Evolutionary conservation across 306 rosid species (phyloP), one percentile per base, ranked within the genome.

Genomic region (Cucurbita moschata): DNA sequence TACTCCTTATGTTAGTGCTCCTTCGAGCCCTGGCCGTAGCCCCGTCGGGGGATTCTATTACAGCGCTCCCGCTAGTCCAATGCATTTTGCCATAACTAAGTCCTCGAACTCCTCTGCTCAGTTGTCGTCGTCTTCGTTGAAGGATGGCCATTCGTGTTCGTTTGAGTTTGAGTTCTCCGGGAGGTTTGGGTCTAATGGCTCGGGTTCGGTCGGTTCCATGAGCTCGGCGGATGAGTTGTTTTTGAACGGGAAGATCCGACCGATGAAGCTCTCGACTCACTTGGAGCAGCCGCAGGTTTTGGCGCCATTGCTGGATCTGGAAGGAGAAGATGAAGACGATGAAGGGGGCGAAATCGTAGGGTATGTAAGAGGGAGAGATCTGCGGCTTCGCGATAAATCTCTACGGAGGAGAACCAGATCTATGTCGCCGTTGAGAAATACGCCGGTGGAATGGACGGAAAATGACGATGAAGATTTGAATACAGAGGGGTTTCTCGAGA

Each of bases 31-130:
- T 6, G 96, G 96, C 47, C 90, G 92, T 0, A 86, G 83, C 10
- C 81, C 87, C 8, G 76, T 77, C 2, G 13, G 84, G 9, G 96
- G 96, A 4, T 89, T 91, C 59, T 91, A 81, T 79, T 95, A 95
- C 86, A 95, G 99, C 5, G 97, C 97, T 3, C 99, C 99, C 9
- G 91, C 96, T 0, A 91, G 99, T 57, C 99, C 99, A 63, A 82
- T 89, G 88, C 99, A 95, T 84, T 89, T 87, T 21, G 82, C 87
- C 0, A 76, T 95, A 4, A 66, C 89, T 40, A 81, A 88, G 7
- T 55, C 75, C 56, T 79, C 87, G 1, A 35, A 67, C 7, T 44
- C 64, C 3, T 43, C 76, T 0, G 7, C 77, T 42, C 77, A 54
- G 21, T n/a, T 62, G 15, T 55, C 84, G 9, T 67, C 83, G 1